A percentile compares a stretch with the other conserved stretches of the same genome.
These are phyloP conservation scores for Penicillium sclerotiorum DNA, from an alignment of 2,329 filamentous ascomycete genomes.

Conservation along the genomic window DNA sequence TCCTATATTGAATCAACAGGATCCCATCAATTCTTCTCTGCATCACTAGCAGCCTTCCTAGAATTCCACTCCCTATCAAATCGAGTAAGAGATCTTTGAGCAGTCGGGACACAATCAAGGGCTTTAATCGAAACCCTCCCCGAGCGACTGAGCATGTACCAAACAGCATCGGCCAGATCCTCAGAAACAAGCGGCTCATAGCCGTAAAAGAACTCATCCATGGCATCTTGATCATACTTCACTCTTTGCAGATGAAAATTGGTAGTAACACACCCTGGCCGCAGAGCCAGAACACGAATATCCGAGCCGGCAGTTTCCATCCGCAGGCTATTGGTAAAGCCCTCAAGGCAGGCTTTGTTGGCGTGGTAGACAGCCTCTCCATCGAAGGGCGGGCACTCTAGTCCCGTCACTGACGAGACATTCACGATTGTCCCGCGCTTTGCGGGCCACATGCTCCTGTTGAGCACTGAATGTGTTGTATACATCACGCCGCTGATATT, in stretches of 20 bases:
- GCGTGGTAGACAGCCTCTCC: constrained; percentile 52
- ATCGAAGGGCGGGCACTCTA: constrained; percentile 53
- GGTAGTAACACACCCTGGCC: constrained; percentile 53
- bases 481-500: constrained; percentile 55
- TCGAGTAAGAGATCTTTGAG: too few species aligned
- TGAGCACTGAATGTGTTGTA: constrained; percentile 49
- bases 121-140: constrained; percentile 50
- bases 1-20: too few species aligned
- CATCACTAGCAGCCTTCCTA: too few species aligned
- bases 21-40: too few species aligned
- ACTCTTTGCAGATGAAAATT: constrained; percentile 54
- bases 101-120: constrained; percentile 53
- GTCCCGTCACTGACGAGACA: constrained; percentile 50
- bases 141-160: constrained; percentile 48
- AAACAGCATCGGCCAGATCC: constrained; percentile 48
- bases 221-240: constrained; percentile 45
- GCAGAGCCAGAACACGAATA: constrained; percentile 50
- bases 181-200: constrained; percentile 46
- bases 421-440: constrained; percentile 53
- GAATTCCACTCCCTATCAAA: too few species aligned
- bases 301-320: constrained; percentile 52
- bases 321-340: constrained; percentile 53
- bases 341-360: constrained; percentile 53
- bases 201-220: constrained; percentile 50
- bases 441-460: constrained; percentile 44